These are phyloP conservation scores for Aspergillus udagawae DNA, from an alignment of 2,329 filamentous ascomycete species.

Conservation along the genomic window DNA sequence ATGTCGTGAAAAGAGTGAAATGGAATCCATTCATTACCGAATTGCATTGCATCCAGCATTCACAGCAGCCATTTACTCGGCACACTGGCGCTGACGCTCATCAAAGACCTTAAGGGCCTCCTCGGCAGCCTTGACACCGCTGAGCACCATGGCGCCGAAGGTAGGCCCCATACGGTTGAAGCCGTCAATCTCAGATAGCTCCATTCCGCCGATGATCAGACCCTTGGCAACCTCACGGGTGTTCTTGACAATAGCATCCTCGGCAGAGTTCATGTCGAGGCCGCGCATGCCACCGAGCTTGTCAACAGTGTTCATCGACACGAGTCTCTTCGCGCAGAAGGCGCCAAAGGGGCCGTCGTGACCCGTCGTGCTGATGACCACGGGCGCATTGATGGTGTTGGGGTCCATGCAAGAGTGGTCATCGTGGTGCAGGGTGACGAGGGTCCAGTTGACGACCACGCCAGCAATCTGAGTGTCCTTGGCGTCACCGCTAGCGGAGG, in stretches of 20 bases:
- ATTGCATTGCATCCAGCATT: neutral
- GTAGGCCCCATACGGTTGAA: constrained; percentile 89
- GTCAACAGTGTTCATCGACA: constrained; percentile 79
- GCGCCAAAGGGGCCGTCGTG: constrained; percentile 90
- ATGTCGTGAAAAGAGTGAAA: neutral
- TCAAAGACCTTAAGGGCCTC: constrained; percentile 77
- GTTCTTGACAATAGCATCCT: constrained; percentile 90
- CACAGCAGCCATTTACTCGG: constrained; percentile 40
- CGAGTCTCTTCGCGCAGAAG: constrained; percentile 85
- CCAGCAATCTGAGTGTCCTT: constrained; percentile 69
- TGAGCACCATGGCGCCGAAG: constrained; percentile 84
- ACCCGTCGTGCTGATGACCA: constrained; percentile 85
- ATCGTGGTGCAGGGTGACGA: constrained; percentile 82
- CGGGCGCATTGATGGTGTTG: constrained; percentile 89
- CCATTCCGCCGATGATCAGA: constrained; percentile 92
- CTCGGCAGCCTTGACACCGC: constrained; percentile 86
- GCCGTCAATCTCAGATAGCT: constrained; percentile 83
- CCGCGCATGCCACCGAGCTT: constrained; percentile 89
- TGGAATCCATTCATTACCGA: neutral
- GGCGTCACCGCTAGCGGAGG: constrained; percentile 45
- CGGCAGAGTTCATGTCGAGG: constrained; percentile 84
- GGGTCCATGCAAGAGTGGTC: constrained; percentile 96
- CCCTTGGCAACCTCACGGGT: constrained; percentile 85
- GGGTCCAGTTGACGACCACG: constrained; percentile 94
- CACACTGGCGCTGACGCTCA: constrained; percentile 71